Evolutionary conservation across 2,329 filamentous ascomycete species (phyloP).

Genomic region (Colletotrichum godetiae): DNA sequence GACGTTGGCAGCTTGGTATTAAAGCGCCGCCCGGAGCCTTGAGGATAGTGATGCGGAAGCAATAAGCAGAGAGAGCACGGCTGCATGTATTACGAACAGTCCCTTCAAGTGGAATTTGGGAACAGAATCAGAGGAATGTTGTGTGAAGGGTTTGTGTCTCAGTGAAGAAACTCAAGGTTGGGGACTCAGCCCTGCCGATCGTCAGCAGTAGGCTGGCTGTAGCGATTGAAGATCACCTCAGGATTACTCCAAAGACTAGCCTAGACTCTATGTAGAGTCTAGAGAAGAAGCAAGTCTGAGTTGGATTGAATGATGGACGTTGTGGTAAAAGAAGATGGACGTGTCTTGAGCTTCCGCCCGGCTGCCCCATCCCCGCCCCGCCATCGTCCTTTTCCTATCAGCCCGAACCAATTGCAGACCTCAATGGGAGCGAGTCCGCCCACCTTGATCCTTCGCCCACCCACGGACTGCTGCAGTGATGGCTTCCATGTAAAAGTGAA

Average conservation of each 20-base stretch:
- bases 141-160: neutral
- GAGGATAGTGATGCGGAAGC: neutral
- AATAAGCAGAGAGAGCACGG: neutral
- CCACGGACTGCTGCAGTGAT: neutral
- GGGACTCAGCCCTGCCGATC: constrained; percentile 3
- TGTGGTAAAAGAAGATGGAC: neutral
- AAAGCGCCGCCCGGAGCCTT: constrained; percentile 13
- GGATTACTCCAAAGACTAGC: neutral
- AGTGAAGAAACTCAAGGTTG: neutral
- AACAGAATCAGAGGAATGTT: too few species aligned
- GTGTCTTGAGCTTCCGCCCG: neutral
- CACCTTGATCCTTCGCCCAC: neutral
- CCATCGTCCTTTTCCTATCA: neutral
- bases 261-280: neutral
- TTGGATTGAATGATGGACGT: neutral
- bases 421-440: neutral
- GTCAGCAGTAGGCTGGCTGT: neutral
- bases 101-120: neutral
- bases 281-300: too few species aligned
- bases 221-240: neutral
- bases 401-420: neutral
- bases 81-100: neutral
- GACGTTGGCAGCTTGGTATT: constrained; percentile 15
- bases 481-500: neutral
- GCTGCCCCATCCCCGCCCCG: neutral